Percentiles rank a stretch among this genome's conserved stretches.
These are phyloP conservation scores for Drosera capensis DNA, from an alignment of 148 eudicot genomes.

Conservation along the genomic window DNA sequence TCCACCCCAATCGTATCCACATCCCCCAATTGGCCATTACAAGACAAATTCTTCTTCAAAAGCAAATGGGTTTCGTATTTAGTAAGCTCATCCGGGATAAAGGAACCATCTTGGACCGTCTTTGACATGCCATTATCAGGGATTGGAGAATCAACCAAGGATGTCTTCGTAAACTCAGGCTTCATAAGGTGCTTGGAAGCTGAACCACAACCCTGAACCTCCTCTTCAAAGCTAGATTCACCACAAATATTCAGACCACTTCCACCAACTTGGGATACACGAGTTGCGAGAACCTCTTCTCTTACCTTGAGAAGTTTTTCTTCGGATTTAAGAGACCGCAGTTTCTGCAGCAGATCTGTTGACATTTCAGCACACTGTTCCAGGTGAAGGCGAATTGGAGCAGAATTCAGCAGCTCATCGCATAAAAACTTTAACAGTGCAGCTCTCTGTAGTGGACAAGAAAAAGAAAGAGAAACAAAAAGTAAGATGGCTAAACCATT, in stretches of 20 bases:
- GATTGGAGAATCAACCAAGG: slow-evolving; percentile 4
- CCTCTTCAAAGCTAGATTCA: slow-evolving; percentile 10
- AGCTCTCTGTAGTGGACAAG: slow-evolving; percentile 27
- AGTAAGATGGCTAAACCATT: too few relatives aligned
- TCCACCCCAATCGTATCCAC: slow-evolving; percentile 9
- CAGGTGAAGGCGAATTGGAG: slow-evolving; percentile 36
- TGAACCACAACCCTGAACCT: neutral
- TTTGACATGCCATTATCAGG: slow-evolving; percentile 7
- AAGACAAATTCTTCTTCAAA: neutral
- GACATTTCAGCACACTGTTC: slow-evolving; percentile 34
- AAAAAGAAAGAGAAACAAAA: slow-evolving; percentile 4
- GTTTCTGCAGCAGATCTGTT: slow-evolving; percentile 38
- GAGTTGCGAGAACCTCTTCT: slow-evolving; percentile 27
- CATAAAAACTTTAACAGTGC: slow-evolving; percentile 37
- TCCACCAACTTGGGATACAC: slow-evolving; percentile 14
- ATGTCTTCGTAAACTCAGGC: slow-evolving; percentile 10
- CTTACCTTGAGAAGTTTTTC: slow-evolving; percentile 30
- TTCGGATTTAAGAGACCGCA: slow-evolving; percentile 33
- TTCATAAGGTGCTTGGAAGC: too few relatives aligned
- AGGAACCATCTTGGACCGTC: slow-evolving; percentile 2
- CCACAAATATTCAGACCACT: slow-evolving; percentile 6
- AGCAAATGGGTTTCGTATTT: neutral
- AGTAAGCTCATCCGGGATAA: neutral
- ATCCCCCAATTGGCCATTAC: slow-evolving; percentile 11
- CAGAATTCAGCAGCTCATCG: slow-evolving; percentile 46